Conservation (phyloP, 2,329 filamentous ascomycete species). For the Apiospora aurea region DNA sequence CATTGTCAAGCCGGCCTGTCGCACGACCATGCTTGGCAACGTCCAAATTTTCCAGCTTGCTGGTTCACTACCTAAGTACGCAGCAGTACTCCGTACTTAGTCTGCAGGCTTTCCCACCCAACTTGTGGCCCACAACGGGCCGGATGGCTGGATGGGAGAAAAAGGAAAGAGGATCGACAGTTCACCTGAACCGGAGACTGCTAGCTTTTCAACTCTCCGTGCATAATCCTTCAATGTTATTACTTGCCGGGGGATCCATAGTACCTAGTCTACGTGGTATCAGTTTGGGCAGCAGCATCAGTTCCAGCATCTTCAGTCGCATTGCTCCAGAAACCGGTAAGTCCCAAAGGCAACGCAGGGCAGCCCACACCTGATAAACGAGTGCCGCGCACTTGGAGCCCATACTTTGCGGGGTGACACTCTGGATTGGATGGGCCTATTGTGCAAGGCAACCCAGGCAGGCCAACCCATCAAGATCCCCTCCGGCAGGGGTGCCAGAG, state of each 20-base stretch:
- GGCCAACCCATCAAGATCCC: background rate
- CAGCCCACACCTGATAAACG: background rate
- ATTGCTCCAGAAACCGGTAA: background rate
- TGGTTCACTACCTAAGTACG: background rate
- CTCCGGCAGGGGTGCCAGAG: background rate
- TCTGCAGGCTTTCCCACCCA: background rate
- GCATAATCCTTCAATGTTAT: background rate
- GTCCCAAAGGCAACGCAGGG: background rate
- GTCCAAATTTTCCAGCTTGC: background rate
- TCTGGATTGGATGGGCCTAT: background rate
- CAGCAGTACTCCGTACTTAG: background rate
- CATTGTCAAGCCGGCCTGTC: slow-evolving; percentile 1
- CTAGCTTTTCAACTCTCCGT: background rate
- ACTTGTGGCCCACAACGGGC: background rate
- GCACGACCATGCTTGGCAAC: slow-evolving; percentile 14
- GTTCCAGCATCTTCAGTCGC: background rate
- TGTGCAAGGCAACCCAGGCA: background rate
- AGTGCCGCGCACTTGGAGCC: background rate
- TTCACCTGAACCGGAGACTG: background rate
- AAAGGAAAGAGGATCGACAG: background rate
- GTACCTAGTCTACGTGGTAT: background rate
- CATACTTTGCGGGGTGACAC: slow-evolving; percentile 15
- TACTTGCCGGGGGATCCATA: background rate
- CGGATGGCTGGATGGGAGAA: background rate
- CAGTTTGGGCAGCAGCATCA: background rate